Evolutionary conservation across 2,329 filamentous ascomycete genomes (phyloP).

Genomic region (Monosporascus cannonballus): DNA sequence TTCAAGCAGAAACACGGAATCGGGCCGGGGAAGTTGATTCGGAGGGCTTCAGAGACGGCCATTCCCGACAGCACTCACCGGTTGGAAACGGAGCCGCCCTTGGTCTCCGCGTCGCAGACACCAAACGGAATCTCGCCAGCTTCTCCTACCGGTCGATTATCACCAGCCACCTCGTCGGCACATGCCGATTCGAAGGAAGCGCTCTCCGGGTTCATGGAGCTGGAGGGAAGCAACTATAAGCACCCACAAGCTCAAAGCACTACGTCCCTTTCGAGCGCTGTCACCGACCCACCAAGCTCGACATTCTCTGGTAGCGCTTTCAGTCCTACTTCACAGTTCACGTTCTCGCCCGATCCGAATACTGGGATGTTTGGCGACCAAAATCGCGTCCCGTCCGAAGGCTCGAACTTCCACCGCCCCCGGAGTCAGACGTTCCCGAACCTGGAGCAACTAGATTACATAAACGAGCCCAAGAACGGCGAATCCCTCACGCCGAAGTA

Average conservation of each 20-base stretch:
- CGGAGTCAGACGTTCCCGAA: constrained; percentile 83
- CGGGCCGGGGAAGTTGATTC: constrained; percentile 40
- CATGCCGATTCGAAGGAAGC: constrained; percentile 61
- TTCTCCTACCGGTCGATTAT: constrained; percentile 61
- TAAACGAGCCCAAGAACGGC: constrained; percentile 35
- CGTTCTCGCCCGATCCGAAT: constrained; percentile 68
- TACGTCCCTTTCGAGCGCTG: constrained; percentile 61
- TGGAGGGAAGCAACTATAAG: constrained; percentile 47
- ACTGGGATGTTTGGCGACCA: constrained; percentile 56
- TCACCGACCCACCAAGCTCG: constrained; percentile 56
- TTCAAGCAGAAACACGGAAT: constrained; percentile 85
- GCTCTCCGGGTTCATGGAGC: constrained; percentile 54
- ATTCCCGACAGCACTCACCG: constrained; percentile 59
- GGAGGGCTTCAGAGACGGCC: constrained; percentile 61
- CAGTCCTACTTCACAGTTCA: constrained; percentile 69
- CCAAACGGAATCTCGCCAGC: constrained; percentile 64
- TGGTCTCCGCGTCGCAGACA: constrained; percentile 53
- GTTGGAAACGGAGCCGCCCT: constrained; percentile 47
- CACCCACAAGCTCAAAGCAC: constrained; percentile 62
- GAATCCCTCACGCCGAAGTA: constrained; percentile 47
- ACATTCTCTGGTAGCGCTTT: constrained; percentile 67
- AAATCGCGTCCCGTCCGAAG: constrained; percentile 28
- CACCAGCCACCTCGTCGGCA: constrained; percentile 64
- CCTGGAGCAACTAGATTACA: constrained; percentile 54
- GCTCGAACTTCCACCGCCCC: constrained; percentile 62